Evolutionary conservation across 2,329 filamentous ascomycete species (phyloP), one percentile per base, ranked within the genome.

Genomic region (Phaeosphaeriaceae sp.): DNA sequence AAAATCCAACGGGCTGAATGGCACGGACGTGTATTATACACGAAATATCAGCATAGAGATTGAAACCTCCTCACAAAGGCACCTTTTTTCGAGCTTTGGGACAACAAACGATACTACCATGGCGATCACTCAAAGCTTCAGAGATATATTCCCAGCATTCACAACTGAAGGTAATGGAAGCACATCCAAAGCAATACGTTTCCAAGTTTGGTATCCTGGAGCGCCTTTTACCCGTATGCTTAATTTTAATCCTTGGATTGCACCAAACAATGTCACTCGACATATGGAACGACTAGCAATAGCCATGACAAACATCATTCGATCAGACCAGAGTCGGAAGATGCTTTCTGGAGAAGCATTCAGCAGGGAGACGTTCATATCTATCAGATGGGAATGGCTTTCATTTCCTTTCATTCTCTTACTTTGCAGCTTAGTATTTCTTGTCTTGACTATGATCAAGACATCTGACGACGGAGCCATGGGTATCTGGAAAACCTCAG

Each of bases 401-500:
- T 42, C 40, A 0, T 61, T 71, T 11, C 69, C 68, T 1, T 17
- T 70, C 1, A 8, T 47, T 1, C 50, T 71, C 0, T 44, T 70
- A 0, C 0, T 61, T 1, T 39, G 67, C 1, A 63, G 46, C 7
- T 30, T 70, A 0, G 26, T 61, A 0, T 71, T 72, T 29, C 42
- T 71, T 6, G 41, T 61, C 1, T 42, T 45, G 0, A 71, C 68
- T 0, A 65, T 71, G 0, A 18, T 54, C 3, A 61, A 56, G 26
- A 68, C 58, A 2, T 57, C 63, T 0, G 50, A 42, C 4, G 56
- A 60, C 7, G 41, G 35, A 1, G 45, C 11, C 0, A 42, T 37
- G 1, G 63, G 59, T 0, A 29, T 67, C 1, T 72, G 66, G 67
- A 72, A 72, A 20, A 71, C 59, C 1, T 71, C 68, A 4, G 54